Conservation (phyloP, 805 yeast genomes). For the Kregervanrija pseudodelftensis region DNA sequence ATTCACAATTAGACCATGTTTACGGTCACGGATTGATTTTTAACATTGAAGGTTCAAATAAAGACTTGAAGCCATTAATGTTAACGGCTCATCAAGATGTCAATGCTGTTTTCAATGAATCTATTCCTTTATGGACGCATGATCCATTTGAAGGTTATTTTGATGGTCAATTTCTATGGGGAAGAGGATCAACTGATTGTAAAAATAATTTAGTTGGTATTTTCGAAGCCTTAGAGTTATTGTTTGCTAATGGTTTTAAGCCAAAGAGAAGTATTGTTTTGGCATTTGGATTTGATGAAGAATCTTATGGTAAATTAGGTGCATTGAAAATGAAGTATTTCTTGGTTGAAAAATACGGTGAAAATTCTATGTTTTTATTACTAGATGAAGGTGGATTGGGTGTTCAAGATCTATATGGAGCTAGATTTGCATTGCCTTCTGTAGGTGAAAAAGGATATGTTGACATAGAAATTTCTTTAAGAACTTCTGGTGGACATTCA, state of each 20-base stretch:
- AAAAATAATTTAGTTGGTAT: slow-evolving; percentile 59
- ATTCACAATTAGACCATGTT: slow-evolving; percentile 45
- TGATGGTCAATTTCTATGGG: slow-evolving; percentile 60
- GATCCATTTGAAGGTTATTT: slow-evolving; percentile 59
- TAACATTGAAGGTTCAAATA: slow-evolving; percentile 53
- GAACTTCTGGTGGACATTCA: slow-evolving; percentile 73
- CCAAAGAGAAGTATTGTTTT: slow-evolving; percentile 59
- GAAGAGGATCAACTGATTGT: slow-evolving; percentile 71
- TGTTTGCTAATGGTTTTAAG: slow-evolving; percentile 42
- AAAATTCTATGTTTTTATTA: slow-evolving; percentile 47
- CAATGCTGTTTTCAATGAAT: slow-evolving; percentile 62
- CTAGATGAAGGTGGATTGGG: slow-evolving; percentile 65
- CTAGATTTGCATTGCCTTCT: slow-evolving; percentile 45
- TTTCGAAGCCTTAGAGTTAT: slow-evolving; percentile 53
- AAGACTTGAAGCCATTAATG: slow-evolving; percentile 51
- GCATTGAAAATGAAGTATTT: slow-evolving; percentile 42
- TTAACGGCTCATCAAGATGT: slow-evolving; percentile 73
- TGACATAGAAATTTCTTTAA: slow-evolving; percentile 36
- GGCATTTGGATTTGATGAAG: slow-evolving; percentile 76
- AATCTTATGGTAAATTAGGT: slow-evolving; percentile 55
- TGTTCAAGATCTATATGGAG: slow-evolving; percentile 32
- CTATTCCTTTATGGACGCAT: slow-evolving; percentile 51
- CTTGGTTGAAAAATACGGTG: slow-evolving; percentile 49
- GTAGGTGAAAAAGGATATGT: slow-evolving; percentile 57
- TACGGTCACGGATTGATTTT: slow-evolving; percentile 56